Conservation (phyloP, 2,329 filamentous ascomycete species). For the Trichoderma sp. region DNA sequence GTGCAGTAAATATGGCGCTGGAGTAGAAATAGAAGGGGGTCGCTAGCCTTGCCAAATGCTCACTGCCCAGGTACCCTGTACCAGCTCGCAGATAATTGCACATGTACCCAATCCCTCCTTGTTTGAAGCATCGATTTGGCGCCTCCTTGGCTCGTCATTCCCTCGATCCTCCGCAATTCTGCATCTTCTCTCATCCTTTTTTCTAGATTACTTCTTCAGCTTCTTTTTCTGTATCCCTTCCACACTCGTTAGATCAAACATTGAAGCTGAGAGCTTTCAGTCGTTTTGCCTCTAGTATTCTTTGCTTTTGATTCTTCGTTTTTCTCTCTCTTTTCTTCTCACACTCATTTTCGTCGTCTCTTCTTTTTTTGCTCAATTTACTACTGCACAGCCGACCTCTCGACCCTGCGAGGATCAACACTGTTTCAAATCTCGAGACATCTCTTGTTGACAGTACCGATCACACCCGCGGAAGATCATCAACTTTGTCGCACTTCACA, state of each 20-base stretch:
- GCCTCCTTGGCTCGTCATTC: constrained; percentile 10
- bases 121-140: constrained; percentile 19
- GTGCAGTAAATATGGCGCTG: too few relatives aligned
- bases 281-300: constrained; percentile 4
- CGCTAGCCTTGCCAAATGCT: not conserved
- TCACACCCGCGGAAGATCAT: not conserved
- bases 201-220: not conserved
- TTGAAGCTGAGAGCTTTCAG: not conserved
- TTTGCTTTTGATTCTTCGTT: not conserved
- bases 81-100: not conserved
- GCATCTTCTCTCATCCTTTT: not conserved
- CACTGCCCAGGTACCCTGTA: constrained; percentile 3
- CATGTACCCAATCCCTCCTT: constrained; percentile 7
- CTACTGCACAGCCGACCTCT: not conserved
- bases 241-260: constrained; percentile 11
- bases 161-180: constrained; percentile 15
- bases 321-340: not conserved
- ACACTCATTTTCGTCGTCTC: not conserved
- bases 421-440: constrained; percentile 13
- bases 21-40: not conserved
- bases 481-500: not conserved
- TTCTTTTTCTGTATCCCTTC: not conserved
- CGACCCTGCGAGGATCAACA: not conserved
- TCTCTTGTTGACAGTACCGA: not conserved
- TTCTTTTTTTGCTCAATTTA: not conserved